These are phyloP conservation scores for Xerocomellus amylosporus DNA, from an alignment of 768 basidiomycete species.

Conservation along the genomic window DNA sequence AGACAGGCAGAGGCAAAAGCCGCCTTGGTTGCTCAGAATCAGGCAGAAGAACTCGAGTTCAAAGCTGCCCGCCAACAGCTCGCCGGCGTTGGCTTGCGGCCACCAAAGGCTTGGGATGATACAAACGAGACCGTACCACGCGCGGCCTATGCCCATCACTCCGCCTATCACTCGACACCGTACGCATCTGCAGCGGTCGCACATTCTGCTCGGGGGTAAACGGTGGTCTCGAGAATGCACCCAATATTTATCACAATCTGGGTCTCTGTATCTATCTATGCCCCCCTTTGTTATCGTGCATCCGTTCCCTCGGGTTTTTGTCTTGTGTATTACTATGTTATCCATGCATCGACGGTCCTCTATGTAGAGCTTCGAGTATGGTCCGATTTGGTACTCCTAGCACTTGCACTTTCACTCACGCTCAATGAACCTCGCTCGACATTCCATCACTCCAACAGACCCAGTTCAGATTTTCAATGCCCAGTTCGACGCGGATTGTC, in stretches of 20 bases:
- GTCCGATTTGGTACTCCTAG: constrained; percentile 15
- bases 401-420: constrained; percentile 12
- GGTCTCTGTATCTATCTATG: constrained; percentile 26
- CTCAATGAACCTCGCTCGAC: constrained; percentile 83
- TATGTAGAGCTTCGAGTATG: constrained; percentile 7
- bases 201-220: constrained; percentile 31
- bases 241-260: constrained; percentile 21
- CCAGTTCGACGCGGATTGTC: constrained; percentile 74
- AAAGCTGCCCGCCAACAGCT: constrained; percentile 77
- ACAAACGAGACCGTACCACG: constrained; percentile 39
- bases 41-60: constrained; percentile 79
- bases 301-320: constrained; percentile 13
- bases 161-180: constrained; percentile 28
- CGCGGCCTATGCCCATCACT: constrained; percentile 24
- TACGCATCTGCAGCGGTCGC: constrained; percentile 27
- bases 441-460: constrained; percentile 73
- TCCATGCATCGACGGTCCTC: background rate
- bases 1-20: constrained; percentile 81
- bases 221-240: constrained; percentile 4
- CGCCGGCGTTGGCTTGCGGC: constrained; percentile 67
- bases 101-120: constrained; percentile 74
- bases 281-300: constrained; percentile 20
- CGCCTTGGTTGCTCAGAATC: constrained; percentile 72
- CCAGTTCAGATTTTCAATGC: constrained; percentile 76
- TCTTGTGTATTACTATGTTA: constrained; percentile 24